Percentiles rank a stretch among this genome's conserved stretches.
Evolutionary conservation across 2,329 filamentous ascomycete species (phyloP).

Genomic region (Fusarium buharicum): DNA sequence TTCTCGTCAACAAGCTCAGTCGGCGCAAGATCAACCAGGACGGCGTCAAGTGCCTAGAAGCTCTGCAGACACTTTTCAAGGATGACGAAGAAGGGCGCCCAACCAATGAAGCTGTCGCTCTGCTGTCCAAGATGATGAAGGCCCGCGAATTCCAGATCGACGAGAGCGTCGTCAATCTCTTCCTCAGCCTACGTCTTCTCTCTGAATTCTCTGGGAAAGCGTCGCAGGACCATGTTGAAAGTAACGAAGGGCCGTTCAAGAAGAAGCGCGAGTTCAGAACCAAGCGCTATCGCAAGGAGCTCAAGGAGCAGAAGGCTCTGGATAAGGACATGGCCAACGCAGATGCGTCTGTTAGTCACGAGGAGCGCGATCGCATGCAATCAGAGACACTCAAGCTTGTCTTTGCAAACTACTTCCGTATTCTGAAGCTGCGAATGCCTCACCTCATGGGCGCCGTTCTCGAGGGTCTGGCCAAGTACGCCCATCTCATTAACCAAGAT

Average conservation of each 20-base stretch:
- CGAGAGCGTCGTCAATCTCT: conserved; percentile 88
- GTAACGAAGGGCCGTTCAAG: conserved; percentile 65
- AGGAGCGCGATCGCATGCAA: conserved; percentile 93
- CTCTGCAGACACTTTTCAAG: conserved; percentile 82
- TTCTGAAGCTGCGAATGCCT: conserved; percentile 83
- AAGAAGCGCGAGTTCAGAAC: conserved; percentile 86
- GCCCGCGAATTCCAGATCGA: conserved; percentile 83
- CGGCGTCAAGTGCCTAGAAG: conserved; percentile 79
- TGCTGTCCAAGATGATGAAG: conserved; percentile 96
- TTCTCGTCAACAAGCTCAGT: conserved; percentile 85
- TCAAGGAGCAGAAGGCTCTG: conserved; percentile 86
- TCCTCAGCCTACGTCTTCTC: conserved; percentile 87
- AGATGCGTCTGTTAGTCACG: conserved; percentile 88
- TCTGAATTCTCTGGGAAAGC: conserved; percentile 88
- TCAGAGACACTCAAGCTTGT: conserved; percentile 96
- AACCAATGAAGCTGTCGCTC: conserved; percentile 84
- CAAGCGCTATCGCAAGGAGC: conserved; percentile 83
- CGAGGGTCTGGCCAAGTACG: conserved; percentile 92
- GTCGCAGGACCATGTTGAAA: conserved; percentile 79
- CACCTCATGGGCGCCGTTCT: conserved; percentile 96
- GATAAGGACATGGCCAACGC: conserved; percentile 95
- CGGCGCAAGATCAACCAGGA: conserved; percentile 76
- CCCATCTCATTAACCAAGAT: conserved; percentile 97
- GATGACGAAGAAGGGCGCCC: conserved; percentile 91
- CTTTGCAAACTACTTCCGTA: conserved; percentile 94